Evolutionary conservation across 2,329 filamentous ascomycete genomes (phyloP), one percentile per base, ranked within the genome.

Genomic region (Pseudogymnoascus sp.): DNA sequence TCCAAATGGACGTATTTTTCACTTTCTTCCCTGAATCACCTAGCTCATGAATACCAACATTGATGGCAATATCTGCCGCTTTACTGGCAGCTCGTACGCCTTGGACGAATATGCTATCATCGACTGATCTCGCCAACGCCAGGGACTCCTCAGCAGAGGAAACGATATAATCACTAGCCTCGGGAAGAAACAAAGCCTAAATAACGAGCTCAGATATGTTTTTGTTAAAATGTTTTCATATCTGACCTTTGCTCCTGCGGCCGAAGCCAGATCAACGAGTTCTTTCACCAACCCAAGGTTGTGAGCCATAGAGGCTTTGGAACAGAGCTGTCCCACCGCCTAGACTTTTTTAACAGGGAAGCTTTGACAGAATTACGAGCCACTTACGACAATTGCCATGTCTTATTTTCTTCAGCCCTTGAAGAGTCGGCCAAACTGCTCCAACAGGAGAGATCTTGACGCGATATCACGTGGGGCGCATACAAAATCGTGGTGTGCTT

Each of bases 271-370:
- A 61, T 78, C 78, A 60, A 94, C 79, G 48, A 96, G 78, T 38
- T 74, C 77, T 63, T 85, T 82, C 73, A 90, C 95, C 73, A 92
- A 88, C 57, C 82, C 77, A 45, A 96, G 82, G 72, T 96, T 97
- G 68, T 88, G 81, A 65, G 81, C 74, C 77, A 94, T 84, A 64
- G 82, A 88, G 63, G 85, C 80, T 61, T 90, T 95, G 35, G 91
- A 92, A 75, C 90, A 92, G 73, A 96, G 83, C 74, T 96, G 92
- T 33, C 91, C 92, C 48, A 96, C 79, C 65, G 91, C 91, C 90
- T 95, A 68, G 26, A 21, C 10, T 33, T 21, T 23, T 56, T 59
- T 12, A 57, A 33, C 18, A 15, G 15, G 19, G 18, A 12, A 21
- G 30, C 15, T 6, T 57, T 57, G 9, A 37, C 9, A 1, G 9